Conservation (phyloP, 495 filamentous ascomycete genomes). For the Geoglossum glabrum region DNA sequence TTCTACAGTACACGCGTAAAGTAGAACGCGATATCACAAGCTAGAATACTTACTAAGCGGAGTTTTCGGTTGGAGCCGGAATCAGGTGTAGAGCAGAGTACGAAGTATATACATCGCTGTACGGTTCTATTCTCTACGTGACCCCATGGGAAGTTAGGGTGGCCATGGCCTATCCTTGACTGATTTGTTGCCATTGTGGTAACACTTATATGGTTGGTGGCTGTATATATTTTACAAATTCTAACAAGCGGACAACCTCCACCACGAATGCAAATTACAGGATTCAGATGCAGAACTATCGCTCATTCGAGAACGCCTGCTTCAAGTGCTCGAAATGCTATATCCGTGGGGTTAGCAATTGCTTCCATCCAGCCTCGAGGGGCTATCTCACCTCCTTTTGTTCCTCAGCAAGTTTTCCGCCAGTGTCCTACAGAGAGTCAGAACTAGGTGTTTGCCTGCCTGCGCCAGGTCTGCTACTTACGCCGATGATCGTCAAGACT, state of each 20-base stretch:
- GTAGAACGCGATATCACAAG: neutral
- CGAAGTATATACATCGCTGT: too few species aligned
- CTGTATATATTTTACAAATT: neutral
- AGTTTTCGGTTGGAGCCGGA: neutral
- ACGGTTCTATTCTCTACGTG: too few species aligned
- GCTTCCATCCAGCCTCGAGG: neutral
- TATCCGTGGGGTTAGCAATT: neutral
- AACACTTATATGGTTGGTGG: neutral
- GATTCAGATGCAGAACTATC: neutral
- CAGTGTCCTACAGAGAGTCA: conserved; percentile 4
- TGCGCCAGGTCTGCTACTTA: conserved; percentile 17
- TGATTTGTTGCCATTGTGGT: neutral
- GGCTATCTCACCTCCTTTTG: conserved; percentile 4
- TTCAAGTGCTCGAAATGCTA: conserved; percentile 5
- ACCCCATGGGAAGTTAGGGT: neutral
- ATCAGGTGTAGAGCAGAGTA: too few species aligned
- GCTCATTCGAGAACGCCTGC: neutral
- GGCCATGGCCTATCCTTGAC: neutral
- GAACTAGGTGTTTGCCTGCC: neutral
- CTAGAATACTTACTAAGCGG: neutral
- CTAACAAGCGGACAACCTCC: neutral
- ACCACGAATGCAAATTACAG: neutral
- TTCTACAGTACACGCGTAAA: neutral
- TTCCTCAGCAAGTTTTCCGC: conserved; percentile 7
- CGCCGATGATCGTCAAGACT: conserved; percentile 72